These are phyloP conservation scores for Mycena metata DNA, from an alignment of 768 basidiomycete species.

Conservation along the genomic window DNA sequence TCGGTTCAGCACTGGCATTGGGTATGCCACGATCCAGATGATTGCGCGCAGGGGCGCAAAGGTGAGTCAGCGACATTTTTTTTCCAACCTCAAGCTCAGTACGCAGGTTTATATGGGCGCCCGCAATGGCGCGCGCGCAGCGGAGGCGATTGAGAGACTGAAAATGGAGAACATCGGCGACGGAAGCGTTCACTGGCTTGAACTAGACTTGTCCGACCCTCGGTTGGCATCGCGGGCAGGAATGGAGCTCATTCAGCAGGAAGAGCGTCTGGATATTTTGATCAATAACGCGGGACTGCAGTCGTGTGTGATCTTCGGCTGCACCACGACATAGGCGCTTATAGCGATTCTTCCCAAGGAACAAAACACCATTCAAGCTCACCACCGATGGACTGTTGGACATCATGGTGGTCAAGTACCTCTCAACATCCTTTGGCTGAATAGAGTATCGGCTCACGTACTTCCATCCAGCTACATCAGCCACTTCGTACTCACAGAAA, in stretches of 20 bases:
- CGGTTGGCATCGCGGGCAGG: constrained; percentile 50
- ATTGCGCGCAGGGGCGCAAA: constrained; percentile 57
- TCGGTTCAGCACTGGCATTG: constrained; percentile 48
- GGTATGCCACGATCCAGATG: too few relatives aligned
- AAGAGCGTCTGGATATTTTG: constrained; percentile 59
- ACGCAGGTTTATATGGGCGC: constrained; percentile 48
- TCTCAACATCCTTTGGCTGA: neutral
- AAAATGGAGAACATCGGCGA: constrained; percentile 47
- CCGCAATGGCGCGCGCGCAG: constrained; percentile 49
- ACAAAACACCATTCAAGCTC: constrained; percentile 24
- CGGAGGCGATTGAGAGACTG: constrained; percentile 50
- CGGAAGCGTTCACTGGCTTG: constrained; percentile 52
- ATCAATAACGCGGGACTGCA: constrained; percentile 43
- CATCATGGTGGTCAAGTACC: constrained; percentile 42
- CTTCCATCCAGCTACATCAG: constrained; percentile 56
- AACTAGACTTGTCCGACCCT: constrained; percentile 56
- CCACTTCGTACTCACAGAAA: constrained; percentile 60
- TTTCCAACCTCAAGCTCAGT: neutral
- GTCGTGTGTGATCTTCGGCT: neutral
- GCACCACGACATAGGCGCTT: constrained; percentile 23
- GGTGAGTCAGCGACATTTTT: constrained; percentile 31
- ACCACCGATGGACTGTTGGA: constrained; percentile 16
- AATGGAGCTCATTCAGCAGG: constrained; percentile 53
- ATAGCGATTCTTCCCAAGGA: neutral
- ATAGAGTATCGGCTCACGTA: neutral